Percentiles rank a stretch among this genome's conserved stretches.
Conservation (phyloP, 371 early-diverging fungal genomes). For the Blastocladiella emersonii region DNA sequence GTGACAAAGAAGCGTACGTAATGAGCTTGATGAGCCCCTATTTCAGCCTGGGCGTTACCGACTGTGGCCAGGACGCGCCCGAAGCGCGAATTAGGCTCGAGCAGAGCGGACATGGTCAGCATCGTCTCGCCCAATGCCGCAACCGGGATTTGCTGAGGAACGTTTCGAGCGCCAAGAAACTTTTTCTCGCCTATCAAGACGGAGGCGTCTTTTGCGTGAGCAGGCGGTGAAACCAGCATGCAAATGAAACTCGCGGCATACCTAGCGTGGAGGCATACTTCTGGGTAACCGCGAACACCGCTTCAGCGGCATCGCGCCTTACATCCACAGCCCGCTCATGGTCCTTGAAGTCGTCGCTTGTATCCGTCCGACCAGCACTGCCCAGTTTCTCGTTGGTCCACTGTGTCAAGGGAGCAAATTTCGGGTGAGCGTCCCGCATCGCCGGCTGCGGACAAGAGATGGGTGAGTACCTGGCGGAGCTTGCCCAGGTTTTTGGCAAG, state of each 20-base stretch:
- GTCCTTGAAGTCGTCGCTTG: conserved; percentile 28
- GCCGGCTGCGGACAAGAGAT: not conserved
- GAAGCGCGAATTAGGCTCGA: conserved; percentile 40
- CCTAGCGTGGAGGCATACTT: conserved; percentile 19
- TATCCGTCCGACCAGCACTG: conserved; percentile 16
- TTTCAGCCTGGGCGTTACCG: conserved; percentile 46
- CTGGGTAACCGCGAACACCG: conserved; percentile 16
- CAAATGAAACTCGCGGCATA: conserved; percentile 9
- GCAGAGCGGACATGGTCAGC: conserved; percentile 36
- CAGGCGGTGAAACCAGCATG: not conserved
- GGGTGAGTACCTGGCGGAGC: conserved; percentile 8
- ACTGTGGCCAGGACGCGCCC: conserved; percentile 36
- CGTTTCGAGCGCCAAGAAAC: conserved; percentile 24
- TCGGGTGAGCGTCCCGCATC: not conserved
- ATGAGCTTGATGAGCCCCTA: conserved; percentile 44
- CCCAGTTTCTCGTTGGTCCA: conserved; percentile 14
- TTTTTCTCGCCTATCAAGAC: conserved; percentile 9
- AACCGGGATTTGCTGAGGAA: conserved; percentile 37
- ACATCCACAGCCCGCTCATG: conserved; percentile 25
- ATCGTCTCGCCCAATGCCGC: conserved; percentile 45
- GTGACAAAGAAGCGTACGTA: conserved; percentile 16
- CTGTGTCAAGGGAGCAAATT: not conserved
- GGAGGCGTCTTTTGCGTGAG: not conserved
- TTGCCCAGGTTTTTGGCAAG: conserved; percentile 12
- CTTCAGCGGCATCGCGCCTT: conserved; percentile 19